phyloP scores from a whole-genome alignment of 140 eudicot species.

The Erigeron philadelphicus region DNA sequence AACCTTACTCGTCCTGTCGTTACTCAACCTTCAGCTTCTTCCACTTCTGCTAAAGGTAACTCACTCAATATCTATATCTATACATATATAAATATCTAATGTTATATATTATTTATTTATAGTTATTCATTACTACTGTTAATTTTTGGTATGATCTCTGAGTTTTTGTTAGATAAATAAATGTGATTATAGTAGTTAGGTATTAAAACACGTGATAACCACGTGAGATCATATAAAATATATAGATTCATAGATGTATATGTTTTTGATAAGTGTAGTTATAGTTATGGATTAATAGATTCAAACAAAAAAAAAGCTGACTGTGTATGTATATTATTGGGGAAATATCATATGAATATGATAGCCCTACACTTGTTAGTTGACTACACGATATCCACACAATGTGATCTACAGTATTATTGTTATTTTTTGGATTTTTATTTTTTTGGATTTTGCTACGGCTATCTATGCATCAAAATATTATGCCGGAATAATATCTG shows the following conservation, averaged over 20 bases:
- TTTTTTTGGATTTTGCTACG: no score
- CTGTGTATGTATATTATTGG: background rate
- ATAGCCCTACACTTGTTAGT: background rate
- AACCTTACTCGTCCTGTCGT: slow-evolving; percentile 42
- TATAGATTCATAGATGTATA: background rate
- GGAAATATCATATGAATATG: background rate
- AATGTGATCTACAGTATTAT: background rate
- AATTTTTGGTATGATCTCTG: background rate
- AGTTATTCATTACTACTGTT: no score
- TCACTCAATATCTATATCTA: no score
- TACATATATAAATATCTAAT: no score
- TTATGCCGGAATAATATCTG: no score
- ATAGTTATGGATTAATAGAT: slow-evolving; percentile 13
- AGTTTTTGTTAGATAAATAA: background rate
- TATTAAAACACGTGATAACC: background rate
- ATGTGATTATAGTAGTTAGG: slow-evolving; percentile 11
- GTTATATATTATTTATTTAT: no score
- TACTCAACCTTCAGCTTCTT: slow-evolving; percentile 36
- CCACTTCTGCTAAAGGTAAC: slow-evolving; percentile 56
- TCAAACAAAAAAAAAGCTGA: slow-evolving; percentile 21
- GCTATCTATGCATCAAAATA: no score
- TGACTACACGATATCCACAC: slow-evolving; percentile 4
- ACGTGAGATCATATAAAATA: background rate
- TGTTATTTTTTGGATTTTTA: no score
- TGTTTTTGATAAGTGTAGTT: background rate